A percentile compares a stretch with the other conserved stretches of the same genome.
phyloP scores from a whole-genome alignment of 2,329 filamentous ascomycete species.

The Penicillium fuscoglaucum region DNA sequence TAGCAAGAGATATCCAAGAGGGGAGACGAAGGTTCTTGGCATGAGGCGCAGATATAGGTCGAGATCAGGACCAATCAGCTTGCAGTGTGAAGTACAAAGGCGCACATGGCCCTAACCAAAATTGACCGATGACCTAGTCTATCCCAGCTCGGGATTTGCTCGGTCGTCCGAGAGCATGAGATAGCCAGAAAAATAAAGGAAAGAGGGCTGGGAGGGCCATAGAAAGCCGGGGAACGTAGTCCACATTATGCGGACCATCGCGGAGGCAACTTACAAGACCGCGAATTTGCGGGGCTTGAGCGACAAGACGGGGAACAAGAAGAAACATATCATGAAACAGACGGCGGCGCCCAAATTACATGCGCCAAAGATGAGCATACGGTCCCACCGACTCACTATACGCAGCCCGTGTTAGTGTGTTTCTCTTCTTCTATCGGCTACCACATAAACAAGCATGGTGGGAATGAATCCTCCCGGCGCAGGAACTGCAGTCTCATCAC shows the following conservation, averaged over 20 bases:
- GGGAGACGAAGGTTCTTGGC: constrained; percentile 16
- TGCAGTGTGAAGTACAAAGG: constrained; percentile 3
- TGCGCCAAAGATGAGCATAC: constrained; percentile 84
- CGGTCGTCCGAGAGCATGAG: constrained; percentile 4
- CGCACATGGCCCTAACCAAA: constrained; percentile 26
- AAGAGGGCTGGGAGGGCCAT: constrained; percentile 19
- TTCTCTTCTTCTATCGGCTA: constrained; percentile 20
- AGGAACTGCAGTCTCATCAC: constrained; percentile 42
- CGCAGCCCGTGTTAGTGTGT: constrained; percentile 19
- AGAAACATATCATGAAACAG: constrained; percentile 89
- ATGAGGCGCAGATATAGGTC: constrained; percentile 24
- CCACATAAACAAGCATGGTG: constrained; percentile 20
- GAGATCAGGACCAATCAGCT: constrained; percentile 17
- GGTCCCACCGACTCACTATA: constrained; percentile 95
- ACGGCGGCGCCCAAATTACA: constrained; percentile 87
- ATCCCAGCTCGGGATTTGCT: constrained; percentile 20
- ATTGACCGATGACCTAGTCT: constrained; percentile 26
- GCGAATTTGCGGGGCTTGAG: constrained; percentile 90
- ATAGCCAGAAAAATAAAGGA: constrained; percentile 17
- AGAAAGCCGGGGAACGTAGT: background rate
- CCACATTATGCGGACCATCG: constrained; percentile 10
- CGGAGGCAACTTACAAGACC: constrained; percentile 73
- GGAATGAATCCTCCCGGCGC: constrained; percentile 31
- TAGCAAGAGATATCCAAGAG: constrained; percentile 22
- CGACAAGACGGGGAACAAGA: constrained; percentile 79